A percentile compares a stretch with the other conserved stretches of the same genome.
Evolutionary conservation across 139 green algal genomes (phyloP).

Genomic region (Micromonas commoda): DNA sequence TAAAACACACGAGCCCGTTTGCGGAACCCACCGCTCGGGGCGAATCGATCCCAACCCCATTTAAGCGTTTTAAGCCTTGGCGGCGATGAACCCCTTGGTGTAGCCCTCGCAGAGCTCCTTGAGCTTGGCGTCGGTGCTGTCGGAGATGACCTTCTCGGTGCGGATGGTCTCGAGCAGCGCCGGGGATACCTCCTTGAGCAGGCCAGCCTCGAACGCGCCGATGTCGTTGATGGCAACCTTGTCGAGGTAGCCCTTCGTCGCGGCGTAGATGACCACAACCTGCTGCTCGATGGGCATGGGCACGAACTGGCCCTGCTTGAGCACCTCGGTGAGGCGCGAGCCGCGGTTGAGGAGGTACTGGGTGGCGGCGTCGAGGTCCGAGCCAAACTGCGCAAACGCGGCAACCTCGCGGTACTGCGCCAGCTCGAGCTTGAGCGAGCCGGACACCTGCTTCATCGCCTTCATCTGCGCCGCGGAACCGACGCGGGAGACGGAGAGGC

Average conservation of each 20-base stretch:
- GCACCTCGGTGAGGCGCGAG: constrained; percentile 57
- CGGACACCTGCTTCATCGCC: constrained; percentile 79
- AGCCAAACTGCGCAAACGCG: constrained; percentile 85
- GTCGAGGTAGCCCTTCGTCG: constrained; percentile 42
- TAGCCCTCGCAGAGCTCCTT: constrained; percentile 13
- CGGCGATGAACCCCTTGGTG: constrained; percentile 26
- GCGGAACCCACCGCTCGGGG: too few species aligned
- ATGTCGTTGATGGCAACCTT: constrained; percentile 34
- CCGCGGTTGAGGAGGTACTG: constrained; percentile 82
- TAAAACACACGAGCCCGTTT: too few species aligned
- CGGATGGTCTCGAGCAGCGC: constrained; percentile 25
- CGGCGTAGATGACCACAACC: constrained; percentile 44
- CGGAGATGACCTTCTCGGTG: constrained; percentile 25
- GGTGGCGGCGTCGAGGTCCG: constrained; percentile 78
- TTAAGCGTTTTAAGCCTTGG: too few species aligned
- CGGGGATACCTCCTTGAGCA: constrained; percentile 4
- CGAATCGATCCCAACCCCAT: too few species aligned
- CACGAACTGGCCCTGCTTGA: constrained; percentile 84
- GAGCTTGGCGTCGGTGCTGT: constrained; percentile 17
- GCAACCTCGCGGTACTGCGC: constrained; percentile 84
- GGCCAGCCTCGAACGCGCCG: constrained; percentile 30
- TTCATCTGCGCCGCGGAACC: constrained; percentile 78
- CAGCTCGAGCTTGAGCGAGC: constrained; percentile 68
- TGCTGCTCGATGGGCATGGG: constrained; percentile 79
- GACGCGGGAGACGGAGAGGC: constrained; percentile 75